Evolutionary conservation across 2,329 filamentous ascomycete genomes (phyloP), one percentile per base, ranked within the genome.

Genomic region (Exophiala sideris): DNA sequence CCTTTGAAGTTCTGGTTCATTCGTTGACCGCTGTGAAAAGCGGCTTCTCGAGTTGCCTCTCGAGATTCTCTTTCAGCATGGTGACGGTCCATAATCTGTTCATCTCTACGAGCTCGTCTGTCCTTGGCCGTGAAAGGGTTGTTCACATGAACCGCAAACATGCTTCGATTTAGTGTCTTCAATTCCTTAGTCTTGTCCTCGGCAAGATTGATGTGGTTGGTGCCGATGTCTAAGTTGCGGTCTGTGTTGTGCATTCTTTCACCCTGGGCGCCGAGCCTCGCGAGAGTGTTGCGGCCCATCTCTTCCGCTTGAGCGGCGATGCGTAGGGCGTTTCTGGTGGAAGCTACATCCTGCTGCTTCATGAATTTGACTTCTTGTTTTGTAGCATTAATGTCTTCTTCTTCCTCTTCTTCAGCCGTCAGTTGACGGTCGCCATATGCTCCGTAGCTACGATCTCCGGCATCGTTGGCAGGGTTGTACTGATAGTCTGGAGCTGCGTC

Each of bases 191-290:
- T 87, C 64, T 89, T 88, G 62, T 91, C 89, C 63, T 91, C 85
- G 0, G 89, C 88, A 55, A 88, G 76, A 54, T 84, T 82, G 64
- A 88, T 89, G 67, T 91, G 85, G 59, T 86, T 86, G n/a, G 82
- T 74, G 3, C 90, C 87, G 60, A 89, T 77, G 64, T 96, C 89
- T 53, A 96, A 79, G 65, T 92, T 90, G 70, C 83, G 83, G 70
- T 95, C 89, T 0, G 87, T 89, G 66, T 91, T 89, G 68, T 91
- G 83, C 51, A 95, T 80, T 12, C 86, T 81, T 67, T 95, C 89
- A 55, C 87, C 87, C 70, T 96, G 91, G 11, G 80, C 83, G 49
- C 86, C 88, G 10, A 95, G 81, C 52, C 87, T 80, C 36, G 83
- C 85, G 35, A 92, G 78, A 0, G 88, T 91, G 47, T 83, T 81